Percentiles rank a stretch among this genome's conserved stretches.
Evolutionary conservation across 2,329 filamentous ascomycete genomes (phyloP).

Genomic region (Paramyrothecium sp.): DNA sequence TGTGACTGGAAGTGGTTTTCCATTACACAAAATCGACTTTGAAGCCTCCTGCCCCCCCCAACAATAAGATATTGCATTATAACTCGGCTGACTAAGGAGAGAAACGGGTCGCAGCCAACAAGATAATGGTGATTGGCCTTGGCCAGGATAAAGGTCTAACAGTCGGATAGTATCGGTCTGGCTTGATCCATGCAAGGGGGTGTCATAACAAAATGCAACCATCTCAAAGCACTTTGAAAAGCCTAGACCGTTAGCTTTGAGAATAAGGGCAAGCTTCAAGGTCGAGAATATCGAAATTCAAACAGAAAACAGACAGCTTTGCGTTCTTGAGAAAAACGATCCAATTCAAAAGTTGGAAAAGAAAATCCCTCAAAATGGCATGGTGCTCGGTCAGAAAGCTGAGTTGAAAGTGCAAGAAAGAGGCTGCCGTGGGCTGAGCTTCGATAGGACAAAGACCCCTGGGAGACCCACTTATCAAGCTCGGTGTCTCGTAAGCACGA

Average conservation of each 20-base stretch:
- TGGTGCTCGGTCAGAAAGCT: too few species aligned
- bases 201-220: not conserved
- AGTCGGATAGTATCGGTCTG: not conserved
- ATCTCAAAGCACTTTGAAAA: not conserved
- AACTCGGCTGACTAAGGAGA: not conserved
- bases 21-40: not conserved
- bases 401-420: too few species aligned
- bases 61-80: constrained; percentile 1
- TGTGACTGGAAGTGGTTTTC: not conserved
- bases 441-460: too few species aligned
- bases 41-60: not conserved
- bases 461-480: too few species aligned
- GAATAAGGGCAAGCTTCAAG: too few species aligned
- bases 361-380: too few species aligned
- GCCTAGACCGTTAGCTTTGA: not conserved
- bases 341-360: too few species aligned
- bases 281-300: too few species aligned
- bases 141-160: not conserved
- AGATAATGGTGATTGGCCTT: not conserved
- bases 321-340: too few species aligned
- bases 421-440: too few species aligned
- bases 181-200: not conserved
- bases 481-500: too few species aligned
- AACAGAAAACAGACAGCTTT: too few species aligned
- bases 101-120: not conserved